Evolutionary conservation across 2,329 filamentous ascomycete genomes (phyloP), one percentile per base, ranked within the genome.

Genomic region (Colletotrichum sp.): DNA sequence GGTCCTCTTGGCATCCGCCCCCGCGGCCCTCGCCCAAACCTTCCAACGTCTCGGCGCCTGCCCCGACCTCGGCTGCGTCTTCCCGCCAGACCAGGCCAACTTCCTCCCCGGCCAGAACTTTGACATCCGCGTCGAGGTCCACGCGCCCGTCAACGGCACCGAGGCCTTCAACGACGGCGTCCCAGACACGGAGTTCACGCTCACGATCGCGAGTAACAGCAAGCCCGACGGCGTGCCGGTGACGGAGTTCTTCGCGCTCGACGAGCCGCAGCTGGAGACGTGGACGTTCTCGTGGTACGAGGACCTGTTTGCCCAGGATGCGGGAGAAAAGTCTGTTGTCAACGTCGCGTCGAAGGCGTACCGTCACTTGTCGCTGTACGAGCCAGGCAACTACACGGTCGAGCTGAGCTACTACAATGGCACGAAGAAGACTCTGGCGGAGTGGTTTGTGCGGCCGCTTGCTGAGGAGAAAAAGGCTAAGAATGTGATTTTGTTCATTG

Each of bases 271-370:
- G 82, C 86, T 97, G 12, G 95, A 98, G 88, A 93, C 88, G 77
- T 98, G 95, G 95, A 90, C 92, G 79, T 97, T 97, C 82, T 89
- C 89, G 18, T 97, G 94, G 94, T 96, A 91, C 81, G 95, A 96
- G 87, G 94, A 98, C 80, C 90, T 95, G 21, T 98, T 95, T 82
- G 95, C 95, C 28, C 86, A 92, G 81, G 95, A 96, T 80, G 92
- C 92, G 4, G 86, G 90, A 16, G 92, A 89, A 32, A 90, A 93
- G 6, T 94, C 93, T 0, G 81, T 95, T 18, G 95, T 98, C 84
- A 95, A 95, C 76, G 95, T 97, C 66, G 93, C 95, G 5, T 90
- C 94, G 76, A 96, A 95, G 86, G 92, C 92, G 26, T 97, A 95
- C 87, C 91, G 95, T 76, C 90, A 92, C 77, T 90, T 97, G 64